phyloP scores from a whole-genome alignment of 768 basidiomycete species.

The Pisolithus marmoratus region DNA sequence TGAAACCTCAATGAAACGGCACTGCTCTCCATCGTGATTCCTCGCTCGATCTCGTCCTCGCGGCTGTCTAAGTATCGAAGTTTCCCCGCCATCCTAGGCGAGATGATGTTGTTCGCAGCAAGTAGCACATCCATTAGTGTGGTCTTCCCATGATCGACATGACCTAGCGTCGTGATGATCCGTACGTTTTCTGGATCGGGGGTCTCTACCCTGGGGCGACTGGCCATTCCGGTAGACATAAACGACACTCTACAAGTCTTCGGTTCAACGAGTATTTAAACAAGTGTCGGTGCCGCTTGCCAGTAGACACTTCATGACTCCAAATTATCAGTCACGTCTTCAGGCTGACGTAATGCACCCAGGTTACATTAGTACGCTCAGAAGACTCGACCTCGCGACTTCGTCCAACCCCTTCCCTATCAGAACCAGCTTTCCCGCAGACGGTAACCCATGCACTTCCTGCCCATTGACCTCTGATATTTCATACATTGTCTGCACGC shows the following conservation, averaged over 20 bases:
- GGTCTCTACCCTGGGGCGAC: constrained; percentile 9
- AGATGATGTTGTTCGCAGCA: constrained; percentile 97
- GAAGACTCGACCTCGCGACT: constrained; percentile 49
- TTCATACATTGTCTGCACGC: constrained; percentile 89
- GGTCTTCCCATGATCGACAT: constrained; percentile 96
- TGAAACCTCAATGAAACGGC: constrained; percentile 89
- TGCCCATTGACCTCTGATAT: constrained; percentile 42
- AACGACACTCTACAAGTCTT: no score
- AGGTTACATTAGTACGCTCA: constrained; percentile 15
- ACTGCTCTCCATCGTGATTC: constrained; percentile 98
- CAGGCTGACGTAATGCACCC: no score
- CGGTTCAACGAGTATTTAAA: no score
- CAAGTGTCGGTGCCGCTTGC: no score
- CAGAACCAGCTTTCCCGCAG: constrained; percentile 75
- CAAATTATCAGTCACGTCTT: no score
- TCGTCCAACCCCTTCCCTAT: constrained; percentile 78
- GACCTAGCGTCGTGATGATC: constrained; percentile 81
- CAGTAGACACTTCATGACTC: no score
- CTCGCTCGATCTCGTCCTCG: constrained; percentile 95
- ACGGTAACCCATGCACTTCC: constrained; percentile 43
- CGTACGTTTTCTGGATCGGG: constrained; percentile 47
- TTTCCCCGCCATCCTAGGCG: constrained; percentile 89
- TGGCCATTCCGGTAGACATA: constrained; percentile 12
- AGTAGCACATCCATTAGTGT: constrained; percentile 93
- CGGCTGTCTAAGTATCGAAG: constrained; percentile 92